Conservation (phyloP, 768 basidiomycete species). For the Suillus discolor region DNA sequence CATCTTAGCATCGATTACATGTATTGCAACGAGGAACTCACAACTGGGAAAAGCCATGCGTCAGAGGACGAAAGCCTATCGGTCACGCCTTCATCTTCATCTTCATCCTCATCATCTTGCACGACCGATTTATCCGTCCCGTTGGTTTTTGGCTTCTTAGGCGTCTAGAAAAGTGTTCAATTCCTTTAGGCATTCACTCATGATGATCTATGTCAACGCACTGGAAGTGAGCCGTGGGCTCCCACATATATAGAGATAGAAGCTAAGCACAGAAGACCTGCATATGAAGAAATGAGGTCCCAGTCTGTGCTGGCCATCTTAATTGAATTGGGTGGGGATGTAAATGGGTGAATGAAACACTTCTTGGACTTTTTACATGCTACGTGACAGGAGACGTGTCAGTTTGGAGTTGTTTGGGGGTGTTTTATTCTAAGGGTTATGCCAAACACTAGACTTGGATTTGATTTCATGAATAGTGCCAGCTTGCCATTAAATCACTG, state of each 20-base stretch:
- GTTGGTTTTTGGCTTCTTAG: not conserved
- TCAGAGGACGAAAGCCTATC: slow-evolving; percentile 67
- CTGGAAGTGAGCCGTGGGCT: slow-evolving; percentile 67
- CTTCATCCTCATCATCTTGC: slow-evolving; percentile 50
- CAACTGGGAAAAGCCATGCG: slow-evolving; percentile 77
- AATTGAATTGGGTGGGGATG: slow-evolving; percentile 6
- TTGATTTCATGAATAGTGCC: not conserved
- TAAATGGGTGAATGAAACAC: not conserved
- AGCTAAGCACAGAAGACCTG: slow-evolving; percentile 67
- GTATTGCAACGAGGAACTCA: slow-evolving; percentile 35
- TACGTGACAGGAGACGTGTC: not conserved
- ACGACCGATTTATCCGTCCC: slow-evolving; percentile 12
- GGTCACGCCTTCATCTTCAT: slow-evolving; percentile 59
- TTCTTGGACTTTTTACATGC: not conserved
- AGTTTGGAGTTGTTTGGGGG: slow-evolving; percentile 17
- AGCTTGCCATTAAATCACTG: no score
- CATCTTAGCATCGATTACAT: not conserved
- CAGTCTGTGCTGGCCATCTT: slow-evolving; percentile 41
- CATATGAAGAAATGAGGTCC: slow-evolving; percentile 68
- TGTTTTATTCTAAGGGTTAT: slow-evolving; percentile 22
- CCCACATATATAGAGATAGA: slow-evolving; percentile 69
- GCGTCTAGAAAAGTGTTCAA: not conserved
- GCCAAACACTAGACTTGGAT: slow-evolving; percentile 14
- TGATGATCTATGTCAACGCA: slow-evolving; percentile 34
- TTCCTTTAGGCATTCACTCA: not conserved